A percentile compares a stretch with the other conserved stretches of the same genome.
Conservation (phyloP, 345 rosid species). For the Aurinia saxatilis region DNA sequence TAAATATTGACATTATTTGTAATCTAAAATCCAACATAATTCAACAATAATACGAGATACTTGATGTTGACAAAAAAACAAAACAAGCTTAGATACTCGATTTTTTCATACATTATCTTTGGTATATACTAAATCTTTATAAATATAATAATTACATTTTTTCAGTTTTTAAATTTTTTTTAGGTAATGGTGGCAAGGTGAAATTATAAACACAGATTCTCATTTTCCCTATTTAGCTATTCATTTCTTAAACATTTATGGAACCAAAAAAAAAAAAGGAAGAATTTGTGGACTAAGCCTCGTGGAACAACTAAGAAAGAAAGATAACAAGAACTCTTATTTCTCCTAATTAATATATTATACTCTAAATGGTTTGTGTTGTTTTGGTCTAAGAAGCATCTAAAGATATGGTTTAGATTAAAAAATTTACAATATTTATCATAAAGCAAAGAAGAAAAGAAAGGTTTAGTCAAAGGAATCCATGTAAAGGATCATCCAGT, state of each 20-base stretch:
- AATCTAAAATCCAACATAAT: slow-evolving; percentile 20
- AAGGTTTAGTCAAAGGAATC: slow-evolving; percentile 21
- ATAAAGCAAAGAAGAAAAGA: not conserved
- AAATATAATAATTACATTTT: not conserved
- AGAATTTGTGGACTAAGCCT: not conserved
- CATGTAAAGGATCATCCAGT: slow-evolving; percentile 19
- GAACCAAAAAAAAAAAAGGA: not conserved
- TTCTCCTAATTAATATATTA: not conserved
- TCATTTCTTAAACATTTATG: not conserved
- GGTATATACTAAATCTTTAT: not conserved
- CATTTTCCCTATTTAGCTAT: not conserved
- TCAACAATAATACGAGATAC: slow-evolving; percentile 12
- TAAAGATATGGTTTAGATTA: not conserved
- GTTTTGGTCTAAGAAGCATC: slow-evolving; percentile 1
- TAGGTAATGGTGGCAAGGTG: not conserved
- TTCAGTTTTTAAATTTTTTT: not conserved
- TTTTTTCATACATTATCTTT: not conserved
- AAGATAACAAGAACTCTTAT: not conserved
- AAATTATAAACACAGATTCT: not conserved
- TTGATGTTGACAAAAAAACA: not conserved
- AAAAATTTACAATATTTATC: not conserved
- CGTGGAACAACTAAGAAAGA: not conserved
- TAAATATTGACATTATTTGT: slow-evolving; percentile 7
- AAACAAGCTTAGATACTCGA: not conserved
- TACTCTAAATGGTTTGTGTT: not conserved